phyloP scores from a whole-genome alignment of 805 yeast genomes.

The Wickerhamiella azyma region DNA sequence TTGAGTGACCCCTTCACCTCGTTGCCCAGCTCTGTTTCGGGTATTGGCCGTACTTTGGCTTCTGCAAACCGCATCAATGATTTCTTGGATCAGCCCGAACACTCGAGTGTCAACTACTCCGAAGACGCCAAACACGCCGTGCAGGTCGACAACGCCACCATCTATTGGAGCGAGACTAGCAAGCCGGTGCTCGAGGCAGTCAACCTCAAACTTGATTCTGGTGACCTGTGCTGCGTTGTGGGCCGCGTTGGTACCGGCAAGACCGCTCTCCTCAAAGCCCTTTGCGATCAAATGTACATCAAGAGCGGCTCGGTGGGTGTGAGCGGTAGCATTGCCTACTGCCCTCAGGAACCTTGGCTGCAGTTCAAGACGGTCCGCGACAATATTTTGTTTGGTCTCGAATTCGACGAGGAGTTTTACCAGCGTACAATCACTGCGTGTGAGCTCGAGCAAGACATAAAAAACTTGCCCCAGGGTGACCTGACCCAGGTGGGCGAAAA shows the following conservation, averaged over 20 bases:
- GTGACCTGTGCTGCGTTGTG: conserved; percentile 70
- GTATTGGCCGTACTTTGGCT: conserved; percentile 11
- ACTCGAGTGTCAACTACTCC: conserved; percentile 6
- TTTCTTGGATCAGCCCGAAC: conserved; percentile 15
- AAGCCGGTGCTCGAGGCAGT: conserved; percentile 32
- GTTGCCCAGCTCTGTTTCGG: conserved; percentile 12
- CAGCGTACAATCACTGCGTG: conserved; percentile 67
- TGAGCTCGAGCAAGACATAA: conserved; percentile 63
- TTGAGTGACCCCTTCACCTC: conserved; percentile 26
- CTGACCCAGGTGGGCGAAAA: conserved; percentile 85
- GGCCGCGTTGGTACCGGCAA: conserved; percentile 90
- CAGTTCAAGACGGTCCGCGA: conserved; percentile 81
- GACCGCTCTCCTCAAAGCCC: conserved; percentile 63
- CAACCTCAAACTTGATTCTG: conserved; percentile 51
- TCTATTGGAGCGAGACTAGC: conserved; percentile 27
- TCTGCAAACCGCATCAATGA: conserved; percentile 15
- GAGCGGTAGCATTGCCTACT: conserved; percentile 66
- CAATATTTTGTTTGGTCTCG: conserved; percentile 74
- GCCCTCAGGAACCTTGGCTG: conserved; percentile 85
- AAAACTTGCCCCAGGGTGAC: conserved; percentile 70
- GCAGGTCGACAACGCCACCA: conserved; percentile 6
- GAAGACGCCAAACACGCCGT: conserved; percentile 1
- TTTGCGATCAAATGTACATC: conserved; percentile 65
- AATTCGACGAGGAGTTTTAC: conserved; percentile 63
- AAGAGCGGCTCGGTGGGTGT: conserved; percentile 51